phyloP scores from a whole-genome alignment of 2,329 filamentous ascomycete genomes.

The Dothidotthia symphoricarpi region DNA sequence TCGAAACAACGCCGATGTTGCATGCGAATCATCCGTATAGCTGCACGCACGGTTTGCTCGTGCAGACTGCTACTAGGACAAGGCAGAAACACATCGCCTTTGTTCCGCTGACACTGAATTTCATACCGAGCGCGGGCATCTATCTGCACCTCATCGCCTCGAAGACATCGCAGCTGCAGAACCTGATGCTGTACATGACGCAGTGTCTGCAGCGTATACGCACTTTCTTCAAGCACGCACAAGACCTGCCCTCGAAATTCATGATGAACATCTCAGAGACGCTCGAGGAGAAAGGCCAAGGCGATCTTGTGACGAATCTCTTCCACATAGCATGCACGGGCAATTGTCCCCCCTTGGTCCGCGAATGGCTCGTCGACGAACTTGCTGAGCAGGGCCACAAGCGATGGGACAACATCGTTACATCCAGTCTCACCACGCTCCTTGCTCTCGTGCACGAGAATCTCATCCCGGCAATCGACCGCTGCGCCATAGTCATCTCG shows the following conservation, averaged over 20 bases:
- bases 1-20: constrained; percentile 51
- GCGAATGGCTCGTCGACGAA: constrained; percentile 86
- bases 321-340: constrained; percentile 85
- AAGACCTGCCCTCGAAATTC: constrained; percentile 76
- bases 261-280: constrained; percentile 74
- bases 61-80: constrained; percentile 45
- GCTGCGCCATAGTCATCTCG: constrained; percentile 76
- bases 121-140: constrained; percentile 73
- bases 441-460: constrained; percentile 80
- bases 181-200: constrained; percentile 78
- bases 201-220: constrained; percentile 78
- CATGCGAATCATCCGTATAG: constrained; percentile 72
- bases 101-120: constrained; percentile 77
- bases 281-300: constrained; percentile 63
- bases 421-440: constrained; percentile 73
- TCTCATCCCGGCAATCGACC: constrained; percentile 82
- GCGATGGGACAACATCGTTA: constrained; percentile 87
- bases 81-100: constrained; percentile 38
- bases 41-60: constrained; percentile 73
- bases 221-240: constrained; percentile 77
- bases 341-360: constrained; percentile 70
- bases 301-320: constrained; percentile 69
- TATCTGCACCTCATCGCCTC: constrained; percentile 81
- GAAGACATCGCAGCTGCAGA: constrained; percentile 84
- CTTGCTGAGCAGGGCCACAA: constrained; percentile 74